These are phyloP conservation scores for Orobanche coerulescens DNA, from an alignment of 257 asterid genomes.

Conservation along the genomic window DNA sequence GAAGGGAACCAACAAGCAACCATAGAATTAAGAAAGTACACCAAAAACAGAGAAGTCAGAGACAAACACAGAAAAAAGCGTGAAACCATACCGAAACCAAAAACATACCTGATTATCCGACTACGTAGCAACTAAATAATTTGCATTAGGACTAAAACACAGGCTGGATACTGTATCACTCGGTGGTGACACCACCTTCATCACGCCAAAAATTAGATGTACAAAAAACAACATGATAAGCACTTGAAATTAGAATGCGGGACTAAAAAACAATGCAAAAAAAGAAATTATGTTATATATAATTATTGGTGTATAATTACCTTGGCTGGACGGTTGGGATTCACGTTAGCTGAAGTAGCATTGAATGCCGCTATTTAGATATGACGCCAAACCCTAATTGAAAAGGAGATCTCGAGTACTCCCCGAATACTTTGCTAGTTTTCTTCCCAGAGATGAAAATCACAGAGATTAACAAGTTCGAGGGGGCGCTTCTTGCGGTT, in stretches of 20 bases:
- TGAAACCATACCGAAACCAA: no score
- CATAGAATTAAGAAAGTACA: not conserved
- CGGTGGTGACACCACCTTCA: slow-evolving; percentile 76
- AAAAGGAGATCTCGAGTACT: no score
- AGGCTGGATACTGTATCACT: slow-evolving; percentile 79
- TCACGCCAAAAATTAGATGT: no score
- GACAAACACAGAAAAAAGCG: no score
- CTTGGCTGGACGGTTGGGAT: slow-evolving; percentile 83
- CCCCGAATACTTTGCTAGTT: no score
- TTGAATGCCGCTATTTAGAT: slow-evolving; percentile 62
- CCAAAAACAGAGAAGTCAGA: no score
- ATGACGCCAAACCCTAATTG: slow-evolving; percentile 26
- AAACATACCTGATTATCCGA: slow-evolving; percentile 89
- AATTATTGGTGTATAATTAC: no score
- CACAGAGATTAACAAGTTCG: not conserved
- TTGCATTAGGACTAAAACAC: slow-evolving; percentile 80
- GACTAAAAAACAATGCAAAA: not conserved
- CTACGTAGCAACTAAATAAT: slow-evolving; percentile 66
- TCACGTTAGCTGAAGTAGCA: slow-evolving; percentile 32
- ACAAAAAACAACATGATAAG: not conserved
- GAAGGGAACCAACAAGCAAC: not conserved
- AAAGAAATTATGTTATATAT: no score
- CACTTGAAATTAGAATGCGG: not conserved
- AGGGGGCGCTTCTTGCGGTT: no score
- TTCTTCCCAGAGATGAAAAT: no score